phyloP scores from a whole-genome alignment of 208 protist species.

The Leishmania guyanensis region DNA sequence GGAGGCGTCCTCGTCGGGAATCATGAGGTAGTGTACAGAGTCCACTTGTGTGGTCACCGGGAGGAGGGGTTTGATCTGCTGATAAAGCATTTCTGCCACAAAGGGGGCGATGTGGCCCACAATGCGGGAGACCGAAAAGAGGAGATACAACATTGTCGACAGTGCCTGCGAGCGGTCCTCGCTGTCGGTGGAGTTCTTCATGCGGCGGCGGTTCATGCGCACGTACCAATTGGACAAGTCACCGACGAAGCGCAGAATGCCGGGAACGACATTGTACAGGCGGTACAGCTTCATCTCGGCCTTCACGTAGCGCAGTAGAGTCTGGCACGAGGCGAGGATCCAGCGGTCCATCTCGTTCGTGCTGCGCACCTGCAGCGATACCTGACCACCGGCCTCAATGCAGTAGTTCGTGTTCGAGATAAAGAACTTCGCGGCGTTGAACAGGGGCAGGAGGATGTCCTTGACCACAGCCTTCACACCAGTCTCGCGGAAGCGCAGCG shows the following conservation, averaged over 20 bases:
- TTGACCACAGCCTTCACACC: constrained; percentile 97
- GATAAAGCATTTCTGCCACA: constrained; percentile 98
- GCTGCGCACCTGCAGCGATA: constrained; percentile 66
- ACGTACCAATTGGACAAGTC: constrained; percentile 99
- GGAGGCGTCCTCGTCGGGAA: constrained; percentile 81
- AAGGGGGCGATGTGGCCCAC: constrained; percentile 99
- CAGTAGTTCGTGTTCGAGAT: constrained; percentile 93
- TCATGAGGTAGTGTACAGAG: constrained; percentile 94
- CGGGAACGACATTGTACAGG: constrained; percentile 99
- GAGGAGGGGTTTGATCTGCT: constrained; percentile 94
- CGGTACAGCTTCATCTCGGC: constrained; percentile 97
- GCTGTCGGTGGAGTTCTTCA: constrained; percentile 87
- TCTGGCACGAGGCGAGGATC: constrained; percentile 96
- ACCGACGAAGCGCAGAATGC: constrained; percentile 97
- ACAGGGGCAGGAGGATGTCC: constrained; percentile 99
- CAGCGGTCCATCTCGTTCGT: constrained; percentile 99
- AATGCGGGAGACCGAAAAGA: constrained; percentile 88
- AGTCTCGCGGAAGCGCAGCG: constrained; percentile 93
- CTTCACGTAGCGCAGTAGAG: constrained; percentile 95
- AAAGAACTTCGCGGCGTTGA: constrained; percentile 99
- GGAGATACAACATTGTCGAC: constrained; percentile 93
- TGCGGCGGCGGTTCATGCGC: constrained; percentile 96
- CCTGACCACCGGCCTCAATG: constrained; percentile 44
- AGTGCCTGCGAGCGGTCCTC: constrained; percentile 86
- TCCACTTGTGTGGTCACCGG: constrained; percentile 80